Evolutionary conservation across 2,329 filamentous ascomycete genomes (phyloP).

Genomic region (Zymoseptoria crescenta): DNA sequence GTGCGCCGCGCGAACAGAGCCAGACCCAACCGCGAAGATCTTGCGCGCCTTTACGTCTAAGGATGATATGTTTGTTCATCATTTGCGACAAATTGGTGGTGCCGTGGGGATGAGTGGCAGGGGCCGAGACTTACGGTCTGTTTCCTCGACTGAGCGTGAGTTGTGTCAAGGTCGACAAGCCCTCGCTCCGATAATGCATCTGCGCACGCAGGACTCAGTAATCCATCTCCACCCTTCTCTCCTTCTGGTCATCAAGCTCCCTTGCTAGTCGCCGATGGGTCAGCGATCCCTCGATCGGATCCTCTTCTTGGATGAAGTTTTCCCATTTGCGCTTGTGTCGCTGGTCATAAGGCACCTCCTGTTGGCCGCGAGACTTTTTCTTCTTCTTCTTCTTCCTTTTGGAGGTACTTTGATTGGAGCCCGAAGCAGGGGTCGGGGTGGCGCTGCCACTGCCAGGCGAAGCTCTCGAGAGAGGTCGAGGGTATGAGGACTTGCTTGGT

Average conservation of each 20-base stretch:
- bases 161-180: not conserved
- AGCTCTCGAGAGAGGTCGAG: not conserved
- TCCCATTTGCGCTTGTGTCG: constrained; percentile 32
- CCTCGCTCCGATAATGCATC: not conserved
- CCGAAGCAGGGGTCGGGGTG: constrained; percentile 6
- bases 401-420: not conserved
- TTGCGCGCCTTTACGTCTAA: constrained; percentile 30
- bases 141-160: not conserved
- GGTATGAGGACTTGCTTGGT: not conserved
- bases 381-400: constrained; percentile 4
- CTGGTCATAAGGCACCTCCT: constrained; percentile 25
- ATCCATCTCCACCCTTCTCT: constrained; percentile 38
- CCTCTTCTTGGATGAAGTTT: constrained; percentile 29
- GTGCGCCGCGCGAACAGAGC: constrained; percentile 12
- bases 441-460: constrained; percentile 18
- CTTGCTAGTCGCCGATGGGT: constrained; percentile 39
- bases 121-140: not conserved
- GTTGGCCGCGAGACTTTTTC: constrained; percentile 1
- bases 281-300: constrained; percentile 31
- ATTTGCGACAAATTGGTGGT: constrained; percentile 7
- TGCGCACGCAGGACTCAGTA: constrained; percentile 31
- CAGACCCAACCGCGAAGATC: constrained; percentile 18
- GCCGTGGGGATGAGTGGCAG: not conserved
- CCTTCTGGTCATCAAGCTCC: constrained; percentile 37
- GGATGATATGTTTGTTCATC: constrained; percentile 34